phyloP scores from a whole-genome alignment of 23 red algal species.

The Cyanidiococcus yangmingshanensis region DNA sequence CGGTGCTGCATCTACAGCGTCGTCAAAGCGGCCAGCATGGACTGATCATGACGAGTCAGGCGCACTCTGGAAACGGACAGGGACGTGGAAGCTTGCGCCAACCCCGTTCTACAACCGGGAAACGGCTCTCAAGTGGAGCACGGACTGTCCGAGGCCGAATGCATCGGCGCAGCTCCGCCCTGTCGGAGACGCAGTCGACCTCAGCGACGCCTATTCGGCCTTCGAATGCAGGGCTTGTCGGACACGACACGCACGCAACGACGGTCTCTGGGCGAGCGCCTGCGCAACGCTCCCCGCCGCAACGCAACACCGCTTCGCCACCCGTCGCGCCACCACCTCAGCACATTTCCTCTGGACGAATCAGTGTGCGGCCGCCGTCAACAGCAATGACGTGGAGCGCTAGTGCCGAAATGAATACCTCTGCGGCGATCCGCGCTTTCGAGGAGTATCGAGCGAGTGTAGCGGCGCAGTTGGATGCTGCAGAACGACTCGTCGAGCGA shows the following conservation, averaged over 20 bases:
- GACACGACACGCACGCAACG: too few species aligned
- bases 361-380: background rate
- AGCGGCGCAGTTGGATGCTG: background rate
- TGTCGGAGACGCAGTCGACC: too few species aligned
- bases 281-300: too few species aligned
- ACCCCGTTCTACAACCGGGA: background rate
- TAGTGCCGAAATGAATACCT: background rate
- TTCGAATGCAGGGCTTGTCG: too few species aligned
- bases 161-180: background rate
- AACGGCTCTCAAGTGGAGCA: background rate
- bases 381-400: background rate
- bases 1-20: background rate
- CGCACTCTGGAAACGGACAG: background rate
- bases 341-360: background rate
- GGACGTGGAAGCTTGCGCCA: background rate
- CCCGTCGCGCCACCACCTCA: background rate
- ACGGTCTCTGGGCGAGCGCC: too few species aligned
- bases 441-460: conserved; percentile 4
- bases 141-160: background rate
- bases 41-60: background rate
- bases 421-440: background rate
- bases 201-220: too few species aligned
- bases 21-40: background rate
- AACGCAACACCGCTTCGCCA: background rate
- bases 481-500: conserved; percentile 7